Conservation (phyloP, 805 yeast species). For the Candida methanosorbosa region DNA sequence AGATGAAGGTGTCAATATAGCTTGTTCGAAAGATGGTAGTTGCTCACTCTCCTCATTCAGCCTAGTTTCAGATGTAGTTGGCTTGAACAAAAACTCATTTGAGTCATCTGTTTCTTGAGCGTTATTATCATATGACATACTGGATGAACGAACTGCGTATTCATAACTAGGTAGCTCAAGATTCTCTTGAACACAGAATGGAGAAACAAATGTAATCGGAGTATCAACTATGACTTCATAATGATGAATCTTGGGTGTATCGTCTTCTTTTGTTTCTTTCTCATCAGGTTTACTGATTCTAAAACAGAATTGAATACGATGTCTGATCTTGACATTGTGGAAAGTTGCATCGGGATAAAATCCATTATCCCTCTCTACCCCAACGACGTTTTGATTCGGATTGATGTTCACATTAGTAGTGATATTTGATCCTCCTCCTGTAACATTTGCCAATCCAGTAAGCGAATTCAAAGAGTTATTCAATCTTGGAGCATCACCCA, state of each 20-base stretch:
- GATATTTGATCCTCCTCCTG: neutral
- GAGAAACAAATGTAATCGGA: slow-evolving; percentile 50
- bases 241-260: slow-evolving; percentile 48
- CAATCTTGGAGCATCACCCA: neutral
- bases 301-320: slow-evolving; percentile 62
- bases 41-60: slow-evolving; percentile 15
- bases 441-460: neutral
- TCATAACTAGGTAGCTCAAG: slow-evolving; percentile 32
- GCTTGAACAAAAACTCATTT: slow-evolving; percentile 7
- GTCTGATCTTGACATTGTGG: slow-evolving; percentile 53
- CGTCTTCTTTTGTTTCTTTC: slow-evolving; percentile 18
- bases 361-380: slow-evolving; percentile 7
- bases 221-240: slow-evolving; percentile 78
- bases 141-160: slow-evolving; percentile 16
- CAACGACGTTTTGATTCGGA: too few species aligned
- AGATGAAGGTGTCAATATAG: slow-evolving; percentile 39
- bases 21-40: slow-evolving; percentile 66
- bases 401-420: too few species aligned
- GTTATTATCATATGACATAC: slow-evolving; percentile 13
- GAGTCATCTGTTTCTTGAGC: slow-evolving; percentile 26
- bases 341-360: slow-evolving; percentile 59
- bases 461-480: neutral
- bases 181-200: slow-evolving; percentile 23
- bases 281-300: slow-evolving; percentile 59
- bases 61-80: neutral